Conservation (phyloP, 1,284 basidiomycete species). For the Vanrija sp. region DNA sequence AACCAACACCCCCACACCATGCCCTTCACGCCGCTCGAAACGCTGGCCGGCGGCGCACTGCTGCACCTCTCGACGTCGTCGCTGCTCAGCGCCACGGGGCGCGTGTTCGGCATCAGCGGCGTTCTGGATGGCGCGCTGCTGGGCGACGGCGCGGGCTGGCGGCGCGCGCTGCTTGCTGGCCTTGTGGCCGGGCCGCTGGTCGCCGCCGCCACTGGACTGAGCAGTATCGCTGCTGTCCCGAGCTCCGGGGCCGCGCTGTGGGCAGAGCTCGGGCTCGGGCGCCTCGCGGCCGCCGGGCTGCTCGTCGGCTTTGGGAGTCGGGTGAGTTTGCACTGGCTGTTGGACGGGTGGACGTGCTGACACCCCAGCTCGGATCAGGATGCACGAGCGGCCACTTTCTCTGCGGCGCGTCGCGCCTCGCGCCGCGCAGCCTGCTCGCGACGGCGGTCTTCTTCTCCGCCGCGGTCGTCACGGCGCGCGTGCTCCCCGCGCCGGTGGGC, state of each 20-base stretch:
- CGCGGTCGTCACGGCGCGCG: constrained; percentile 51
- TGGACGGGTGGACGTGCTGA: background rate
- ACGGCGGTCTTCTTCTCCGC: constrained; percentile 59
- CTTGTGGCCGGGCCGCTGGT: constrained; percentile 36
- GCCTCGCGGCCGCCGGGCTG: constrained; percentile 55
- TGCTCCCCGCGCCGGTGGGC: constrained; percentile 36
- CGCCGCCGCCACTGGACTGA: constrained; percentile 16
- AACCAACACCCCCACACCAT: background rate
- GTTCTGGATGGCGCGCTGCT: constrained; percentile 58
- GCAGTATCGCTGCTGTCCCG: constrained; percentile 47
- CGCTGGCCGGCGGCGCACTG: constrained; percentile 60
- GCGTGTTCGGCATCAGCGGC: constrained; percentile 62
- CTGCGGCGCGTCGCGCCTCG: constrained; percentile 61
- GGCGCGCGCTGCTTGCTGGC: constrained; percentile 33
- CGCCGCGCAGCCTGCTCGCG: constrained; percentile 54
- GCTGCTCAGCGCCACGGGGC: constrained; percentile 58
- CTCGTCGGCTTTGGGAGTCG: constrained; percentile 63
- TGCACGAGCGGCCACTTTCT: constrained; percentile 61
- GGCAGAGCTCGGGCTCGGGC: constrained; percentile 35
- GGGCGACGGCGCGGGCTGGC: constrained; percentile 52
- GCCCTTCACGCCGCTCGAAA: constrained; percentile 56
- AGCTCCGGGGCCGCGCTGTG: constrained; percentile 53
- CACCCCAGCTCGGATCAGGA: constrained; percentile 30
- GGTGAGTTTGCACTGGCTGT: constrained; percentile 47
- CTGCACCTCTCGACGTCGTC: constrained; percentile 58